Conservation (phyloP, 192 early-diverging fungal species). For the Coemansia sp. region DNA sequence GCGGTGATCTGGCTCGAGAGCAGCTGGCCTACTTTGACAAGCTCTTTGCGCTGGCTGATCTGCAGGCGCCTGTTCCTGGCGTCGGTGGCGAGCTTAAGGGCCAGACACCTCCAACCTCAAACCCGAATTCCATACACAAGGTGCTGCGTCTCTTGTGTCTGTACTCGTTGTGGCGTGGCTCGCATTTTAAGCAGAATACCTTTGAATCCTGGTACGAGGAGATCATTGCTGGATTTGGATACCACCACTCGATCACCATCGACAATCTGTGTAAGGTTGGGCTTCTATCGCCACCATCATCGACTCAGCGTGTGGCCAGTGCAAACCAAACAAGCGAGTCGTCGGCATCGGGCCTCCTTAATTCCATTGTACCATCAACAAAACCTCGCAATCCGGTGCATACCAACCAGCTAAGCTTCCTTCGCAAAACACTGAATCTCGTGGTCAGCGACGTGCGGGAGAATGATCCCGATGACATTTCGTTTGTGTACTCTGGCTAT, state of each 20-base stretch:
- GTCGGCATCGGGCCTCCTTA: conserved; percentile 11
- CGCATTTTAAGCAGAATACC: conserved; percentile 73
- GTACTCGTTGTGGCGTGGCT: conserved; percentile 78
- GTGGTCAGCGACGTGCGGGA: conserved; percentile 88
- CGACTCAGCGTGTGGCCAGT: conserved; percentile 6
- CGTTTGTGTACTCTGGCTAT: conserved; percentile 94
- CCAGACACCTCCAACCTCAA: conserved; percentile 13
- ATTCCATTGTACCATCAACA: conserved; percentile 23
- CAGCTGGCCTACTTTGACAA: conserved; percentile 63
- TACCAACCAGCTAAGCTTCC: conserved; percentile 36
- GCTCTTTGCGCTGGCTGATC: conserved; percentile 83
- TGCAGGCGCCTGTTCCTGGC: conserved; percentile 63
- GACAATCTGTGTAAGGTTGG: conserved; percentile 71
- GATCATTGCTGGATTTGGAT: conserved; percentile 88
- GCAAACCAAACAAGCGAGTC: neutral
- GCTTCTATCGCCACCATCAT: conserved; percentile 57
- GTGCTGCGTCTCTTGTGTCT: conserved; percentile 82
- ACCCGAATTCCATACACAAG: conserved; percentile 51
- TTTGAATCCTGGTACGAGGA: conserved; percentile 83
- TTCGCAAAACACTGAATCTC: conserved; percentile 71
- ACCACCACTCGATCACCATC: conserved; percentile 83
- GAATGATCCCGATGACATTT: conserved; percentile 78
- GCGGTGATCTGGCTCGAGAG: conserved; percentile 21
- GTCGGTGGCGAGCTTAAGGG: conserved; percentile 20
- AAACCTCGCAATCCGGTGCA: conserved; percentile 30